These are phyloP conservation scores for Paraphoma sp. DNA, from an alignment of 2,329 filamentous ascomycete species.

Conservation along the genomic window DNA sequence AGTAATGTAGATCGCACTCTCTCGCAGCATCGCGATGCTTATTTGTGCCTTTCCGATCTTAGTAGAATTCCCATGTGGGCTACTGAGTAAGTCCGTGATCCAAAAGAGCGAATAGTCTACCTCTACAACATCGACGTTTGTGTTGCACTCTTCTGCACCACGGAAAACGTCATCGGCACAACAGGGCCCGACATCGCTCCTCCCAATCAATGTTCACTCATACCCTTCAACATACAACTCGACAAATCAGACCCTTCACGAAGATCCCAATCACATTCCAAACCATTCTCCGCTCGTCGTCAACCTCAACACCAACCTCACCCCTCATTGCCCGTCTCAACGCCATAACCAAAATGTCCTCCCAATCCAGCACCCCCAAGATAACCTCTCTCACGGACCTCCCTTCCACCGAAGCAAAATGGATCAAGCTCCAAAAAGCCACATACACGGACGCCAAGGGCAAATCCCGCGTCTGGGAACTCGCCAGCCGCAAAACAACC, in stretches of 20 bases:
- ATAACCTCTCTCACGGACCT: conserved; percentile 30
- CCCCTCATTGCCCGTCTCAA: not conserved
- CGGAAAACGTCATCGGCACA: conserved; percentile 9
- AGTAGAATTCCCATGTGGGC: not conserved
- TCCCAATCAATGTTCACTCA: conserved; percentile 5
- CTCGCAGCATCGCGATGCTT: not conserved
- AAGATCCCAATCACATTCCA: not conserved
- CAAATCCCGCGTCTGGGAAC: conserved; percentile 69
- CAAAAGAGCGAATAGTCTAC: no score
- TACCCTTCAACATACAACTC: not conserved
- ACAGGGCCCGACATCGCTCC: not conserved
- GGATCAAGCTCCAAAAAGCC: conserved; percentile 44
- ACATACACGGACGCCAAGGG: conserved; percentile 68
- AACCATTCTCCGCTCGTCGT: not conserved
- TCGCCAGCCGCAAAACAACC: conserved; percentile 69
- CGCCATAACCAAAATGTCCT: not conserved
- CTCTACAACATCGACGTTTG: no score
- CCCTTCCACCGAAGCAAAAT: conserved; percentile 32
- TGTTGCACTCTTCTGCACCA: not conserved
- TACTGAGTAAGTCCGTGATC: no score
- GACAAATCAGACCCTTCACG: not conserved
- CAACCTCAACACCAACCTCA: not conserved
- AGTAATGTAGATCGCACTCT: not conserved
- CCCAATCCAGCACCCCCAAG: conserved; percentile 14
- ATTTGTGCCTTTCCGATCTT: not conserved